Evolutionary conservation across 176 grass and related monocot genomes (phyloP).

Genomic region (Canna indica): DNA sequence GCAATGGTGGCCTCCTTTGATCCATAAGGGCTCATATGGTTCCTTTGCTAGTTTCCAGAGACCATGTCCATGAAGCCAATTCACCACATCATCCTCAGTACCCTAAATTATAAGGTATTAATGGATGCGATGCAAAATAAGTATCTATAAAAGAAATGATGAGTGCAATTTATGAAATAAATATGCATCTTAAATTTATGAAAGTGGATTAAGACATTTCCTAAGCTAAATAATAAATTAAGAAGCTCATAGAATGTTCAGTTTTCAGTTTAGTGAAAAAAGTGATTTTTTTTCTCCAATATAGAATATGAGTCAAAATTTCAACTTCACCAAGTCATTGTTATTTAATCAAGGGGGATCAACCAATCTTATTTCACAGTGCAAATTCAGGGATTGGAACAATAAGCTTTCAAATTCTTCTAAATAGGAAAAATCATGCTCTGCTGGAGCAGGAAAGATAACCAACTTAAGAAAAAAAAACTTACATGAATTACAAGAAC

Average conservation of each 20-base stretch:
- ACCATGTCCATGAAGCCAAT: conserved; percentile 83
- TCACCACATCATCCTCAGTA: conserved; percentile 89
- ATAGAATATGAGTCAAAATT: neutral
- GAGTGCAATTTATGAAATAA: too few relatives aligned
- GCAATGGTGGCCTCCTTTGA: conserved; percentile 97
- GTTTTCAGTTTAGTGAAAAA: neutral
- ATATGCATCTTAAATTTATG: neutral
- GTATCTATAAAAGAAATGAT: neutral
- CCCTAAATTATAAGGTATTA: conserved; percentile 37
- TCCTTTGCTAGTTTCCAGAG: conserved; percentile 82
- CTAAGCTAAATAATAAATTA: neutral
- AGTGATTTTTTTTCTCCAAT: neutral
- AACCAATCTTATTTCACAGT: neutral
- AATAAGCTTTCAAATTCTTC: neutral
- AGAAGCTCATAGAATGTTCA: neutral
- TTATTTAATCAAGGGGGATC: neutral
- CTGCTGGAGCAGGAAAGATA: conserved; percentile 4
- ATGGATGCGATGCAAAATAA: neutral
- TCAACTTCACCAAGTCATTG: neutral
- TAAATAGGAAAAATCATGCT: neutral
- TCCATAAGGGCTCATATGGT: conserved; percentile 94
- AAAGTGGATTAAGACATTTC: neutral
- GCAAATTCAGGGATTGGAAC: too few relatives aligned
- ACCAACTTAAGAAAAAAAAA: conserved; percentile 20
- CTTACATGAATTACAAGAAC: conserved; percentile 98